Evolutionary conservation across 139 green algal genomes (phyloP).

Genomic region (Diplosphaera chodatii): DNA sequence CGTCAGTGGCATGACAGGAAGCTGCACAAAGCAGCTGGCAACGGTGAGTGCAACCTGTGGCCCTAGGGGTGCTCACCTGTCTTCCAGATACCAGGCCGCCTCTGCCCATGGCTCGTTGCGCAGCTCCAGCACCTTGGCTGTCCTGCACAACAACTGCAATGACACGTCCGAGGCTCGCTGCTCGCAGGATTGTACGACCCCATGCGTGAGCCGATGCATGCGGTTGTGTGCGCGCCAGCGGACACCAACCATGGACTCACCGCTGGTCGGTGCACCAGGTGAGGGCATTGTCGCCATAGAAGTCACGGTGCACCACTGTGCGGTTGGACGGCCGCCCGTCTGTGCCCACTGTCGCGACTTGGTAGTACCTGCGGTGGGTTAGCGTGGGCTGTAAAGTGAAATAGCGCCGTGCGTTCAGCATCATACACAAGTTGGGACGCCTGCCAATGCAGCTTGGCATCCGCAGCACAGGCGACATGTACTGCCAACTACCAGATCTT

Average conservation of each 20-base stretch:
- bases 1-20: no score
- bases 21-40: no score
- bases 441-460: no score
- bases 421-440: no score
- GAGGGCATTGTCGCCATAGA: constrained; percentile 45
- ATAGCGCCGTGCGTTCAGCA: no score
- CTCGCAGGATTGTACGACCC: no score
- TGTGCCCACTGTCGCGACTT: constrained; percentile 65
- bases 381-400: no score
- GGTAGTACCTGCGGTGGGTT: constrained; percentile 45
- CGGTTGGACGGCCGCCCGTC: constrained; percentile 62
- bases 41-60: no score
- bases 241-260: constrained; percentile 9
- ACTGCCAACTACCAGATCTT: no score
- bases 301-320: constrained; percentile 73
- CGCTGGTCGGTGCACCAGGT: constrained; percentile 69
- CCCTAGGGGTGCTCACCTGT: neutral
- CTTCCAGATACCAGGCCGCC: constrained; percentile 73
- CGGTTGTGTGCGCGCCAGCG: neutral
- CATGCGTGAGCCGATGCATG: neutral
- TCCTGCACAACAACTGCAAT: constrained; percentile 9
- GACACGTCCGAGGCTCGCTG: neutral
- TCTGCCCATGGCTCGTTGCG: constrained; percentile 43
- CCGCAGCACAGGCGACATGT: no score
- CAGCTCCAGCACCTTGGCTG: constrained; percentile 44